Evolutionary conservation across 2,329 filamentous ascomycete genomes (phyloP), one percentile per base, ranked within the genome.

Genomic region (Metarhizium guizhouense): DNA sequence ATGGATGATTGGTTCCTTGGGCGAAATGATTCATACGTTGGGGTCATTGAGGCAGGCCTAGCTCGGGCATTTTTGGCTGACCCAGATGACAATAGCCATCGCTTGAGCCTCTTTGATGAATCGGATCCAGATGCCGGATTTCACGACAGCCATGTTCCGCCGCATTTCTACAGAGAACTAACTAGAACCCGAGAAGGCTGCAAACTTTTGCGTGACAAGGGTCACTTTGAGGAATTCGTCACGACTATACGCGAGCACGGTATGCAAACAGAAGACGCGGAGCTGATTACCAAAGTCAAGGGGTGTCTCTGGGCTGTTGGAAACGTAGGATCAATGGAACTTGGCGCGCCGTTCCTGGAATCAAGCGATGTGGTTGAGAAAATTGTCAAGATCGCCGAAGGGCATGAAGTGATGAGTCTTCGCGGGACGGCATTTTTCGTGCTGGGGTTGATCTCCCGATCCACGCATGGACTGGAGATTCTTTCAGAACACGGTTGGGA

Each of bases 1-100:
- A 99, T 99, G 94, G 94, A 99, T 63, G 95, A 99, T 72, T 99
- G 94, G 94, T 99, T 97, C 67, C 78, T 99, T 34, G 94, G 94
- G 14, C 85, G 94, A 48, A 99, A 99, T 67, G 93, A 99, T 68
- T 87, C 85, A n/a, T 99, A 99, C 62, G 94, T 99, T 52, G 82
- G 85, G 42, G 82, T 97, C 45, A 93, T 99, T 45, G 94, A 99
- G 70, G 94, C 95, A n/a, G 95, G 92, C 54, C 79, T 99, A 53
- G 90, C 92, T 36, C 86, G 90, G 58, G 87, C 92, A 0, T 92
- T 96, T 61, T 78, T 84, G n/a, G 80, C 86, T 45, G 82, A 81
- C 54, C 72, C 79, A 5, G 82, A 84, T 30, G 79, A 83, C 43
- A 75, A 79, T 65, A 71, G 81, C 65, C 76, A 76, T 67, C 81